Base-by-base conservation (phyloP, 2,329 filamentous ascomycete species). In the Aotearoamyces nothofagi region DNA sequence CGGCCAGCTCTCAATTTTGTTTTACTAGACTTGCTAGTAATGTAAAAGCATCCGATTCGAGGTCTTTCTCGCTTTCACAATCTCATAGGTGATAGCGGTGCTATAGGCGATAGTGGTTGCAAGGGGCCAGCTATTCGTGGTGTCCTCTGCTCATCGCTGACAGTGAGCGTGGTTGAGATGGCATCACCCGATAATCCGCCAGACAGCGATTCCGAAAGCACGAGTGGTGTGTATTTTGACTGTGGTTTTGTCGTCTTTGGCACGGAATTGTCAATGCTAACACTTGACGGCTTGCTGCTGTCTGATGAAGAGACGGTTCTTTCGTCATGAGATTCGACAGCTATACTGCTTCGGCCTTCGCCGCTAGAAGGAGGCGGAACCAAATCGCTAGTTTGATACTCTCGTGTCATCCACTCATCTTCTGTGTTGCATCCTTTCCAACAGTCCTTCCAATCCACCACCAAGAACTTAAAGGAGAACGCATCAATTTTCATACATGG, bases 361-460 rank as follows among this genome's bases (percentile, higher is more conserved):
- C 39, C 41, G 24, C 39, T 43, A 23, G 40, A 41, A 17, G 69
- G 70, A 17, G 69, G 70, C 5, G 67, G 60, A 4, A 67, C 61
- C 43, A 66, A 60, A 31, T 73, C 64, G 31, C 76, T 69, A 3
- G 69, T 47, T 38, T 54, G 55, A 41, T 78, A 77, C 44, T 80
- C 75, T 38, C 75, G 62, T 41, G 80, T 71, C 19, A 84, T 74
- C 46, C 69, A 87, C 40, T 72, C 73, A 37, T 82, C 74, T 53
- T 96, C 87, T 9, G 80, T 92, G 60, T 77, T 84, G 58, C 87
- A 96, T 6, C 87, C 87, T 51, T 90, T 84, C 87, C 87, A 96
- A 57, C 87, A 96, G 42, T 92, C 78, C 42, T 84, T 76, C 87
- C 87, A 96, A 49, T 96, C 79, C 47, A 83, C 82, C 12, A 96